Base-by-base conservation (phyloP, 495 filamentous ascomycete genomes). In the Neurospora sp. region DNA sequence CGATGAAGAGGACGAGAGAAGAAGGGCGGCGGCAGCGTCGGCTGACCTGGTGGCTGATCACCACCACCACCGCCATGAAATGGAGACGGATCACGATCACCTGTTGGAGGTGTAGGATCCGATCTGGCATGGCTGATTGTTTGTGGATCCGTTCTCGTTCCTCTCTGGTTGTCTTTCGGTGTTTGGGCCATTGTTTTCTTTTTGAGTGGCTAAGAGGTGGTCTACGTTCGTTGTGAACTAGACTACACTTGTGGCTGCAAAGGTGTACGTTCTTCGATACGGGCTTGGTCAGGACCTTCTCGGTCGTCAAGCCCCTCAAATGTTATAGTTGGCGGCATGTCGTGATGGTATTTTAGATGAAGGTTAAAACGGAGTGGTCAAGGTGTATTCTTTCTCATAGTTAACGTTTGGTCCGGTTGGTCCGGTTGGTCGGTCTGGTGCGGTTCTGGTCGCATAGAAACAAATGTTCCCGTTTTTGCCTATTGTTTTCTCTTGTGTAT, bases 1-100 rank as follows among this genome's bases (percentile, higher is more conserved):
- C 38, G 85, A 87, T 39, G 84, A 85, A n/a, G 84, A 84, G 0
- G 79, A 83, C 16, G 69, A 68, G n/a, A 31, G 35, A 5, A 38
- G n/a, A 71, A n/a, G 41, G 11, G 48, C 35, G 39, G 44, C 72
- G 38, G 37, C 72, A 39, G 69, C 22, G 14, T 35, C 46, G 18
- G 27, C 76, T 42, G 76, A 80, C 71, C 82, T 81, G 53, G 80
- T 81, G 18, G 80, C 79, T 18, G 80, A 76, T 68, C 80, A 82
- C 12, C 80, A 83, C 61, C 78, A 74, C 12, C 80, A 82, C 48
- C 78, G 80, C 10, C 81, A 83, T 38, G 72, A 77, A 8, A 74
- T 83, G 76, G 81, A 83, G 53, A 65, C 53, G 53, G 53, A 65
- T 65, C 27, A 18, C 27, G 53, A 65, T 65, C 53, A 65, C 53